Conservation (phyloP, 257 asterid species). For the Fraxinus anomala region DNA sequence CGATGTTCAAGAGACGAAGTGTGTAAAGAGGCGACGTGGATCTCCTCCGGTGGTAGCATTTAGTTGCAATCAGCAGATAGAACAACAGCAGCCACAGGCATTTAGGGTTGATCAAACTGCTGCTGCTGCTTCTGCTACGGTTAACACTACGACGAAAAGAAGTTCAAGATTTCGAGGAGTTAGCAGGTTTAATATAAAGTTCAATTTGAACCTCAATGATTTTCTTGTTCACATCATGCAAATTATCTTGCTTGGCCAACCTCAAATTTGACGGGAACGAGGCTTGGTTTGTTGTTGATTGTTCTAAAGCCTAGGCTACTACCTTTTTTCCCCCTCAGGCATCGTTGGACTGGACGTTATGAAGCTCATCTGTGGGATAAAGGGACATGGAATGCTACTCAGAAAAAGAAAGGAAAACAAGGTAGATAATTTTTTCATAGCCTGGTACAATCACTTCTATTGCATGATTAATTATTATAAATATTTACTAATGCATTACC, state of each 20-base stretch:
- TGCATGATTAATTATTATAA: background rate
- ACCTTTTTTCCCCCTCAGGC: constrained; percentile 36
- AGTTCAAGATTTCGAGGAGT: constrained; percentile 88
- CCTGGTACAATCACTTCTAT: background rate
- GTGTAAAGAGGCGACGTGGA: constrained; percentile 57
- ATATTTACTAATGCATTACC: constrained; percentile 20
- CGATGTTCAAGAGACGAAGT: constrained; percentile 35
- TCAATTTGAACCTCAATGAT: background rate
- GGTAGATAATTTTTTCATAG: constrained; percentile 32
- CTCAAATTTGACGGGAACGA: background rate
- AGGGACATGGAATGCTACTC: constrained; percentile 81
- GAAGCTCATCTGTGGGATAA: constrained; percentile 94
- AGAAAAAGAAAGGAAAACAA: constrained; percentile 86
- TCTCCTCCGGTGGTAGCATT: constrained; percentile 38
- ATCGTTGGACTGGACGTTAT: constrained; percentile 79
- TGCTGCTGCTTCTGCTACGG: constrained; percentile 25
- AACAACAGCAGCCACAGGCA: constrained; percentile 30
- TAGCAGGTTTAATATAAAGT: constrained; percentile 50
- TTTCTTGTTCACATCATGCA: background rate
- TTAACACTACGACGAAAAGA: constrained; percentile 47
- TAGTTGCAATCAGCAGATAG: constrained; percentile 5
- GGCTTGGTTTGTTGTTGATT: background rate
- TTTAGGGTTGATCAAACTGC: constrained; percentile 35
- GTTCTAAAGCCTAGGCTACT: background rate
- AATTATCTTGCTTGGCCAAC: background rate